Evolutionary conservation across 1,139 yeast genomes (phyloP).

Genomic region (Yamadazyma sp.): DNA sequence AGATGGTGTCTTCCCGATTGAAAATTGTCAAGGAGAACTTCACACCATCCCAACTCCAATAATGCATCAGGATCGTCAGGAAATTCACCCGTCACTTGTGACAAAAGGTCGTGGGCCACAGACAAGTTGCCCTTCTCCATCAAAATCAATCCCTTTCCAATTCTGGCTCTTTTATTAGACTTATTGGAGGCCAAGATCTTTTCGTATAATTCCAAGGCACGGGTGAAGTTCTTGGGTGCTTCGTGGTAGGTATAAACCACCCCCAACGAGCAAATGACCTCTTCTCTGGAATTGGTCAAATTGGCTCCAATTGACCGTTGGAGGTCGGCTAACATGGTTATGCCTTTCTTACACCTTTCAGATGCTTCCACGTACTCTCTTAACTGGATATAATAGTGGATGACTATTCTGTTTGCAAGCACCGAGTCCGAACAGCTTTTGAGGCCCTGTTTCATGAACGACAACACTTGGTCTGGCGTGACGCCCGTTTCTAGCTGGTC

Average conservation of each 20-base stretch:
- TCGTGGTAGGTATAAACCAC: constrained; percentile 79
- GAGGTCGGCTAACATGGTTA: constrained; percentile 51
- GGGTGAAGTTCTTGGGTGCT: constrained; percentile 81
- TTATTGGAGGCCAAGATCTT: constrained; percentile 50
- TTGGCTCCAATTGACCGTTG: constrained; percentile 47
- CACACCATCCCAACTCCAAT: constrained; percentile 80
- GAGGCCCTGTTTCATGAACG: constrained; percentile 55
- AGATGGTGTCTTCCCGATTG: constrained; percentile 57
- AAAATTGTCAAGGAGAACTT: constrained; percentile 52
- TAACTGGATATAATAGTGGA: constrained; percentile 58
- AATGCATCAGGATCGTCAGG: constrained; percentile 63
- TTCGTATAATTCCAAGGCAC: constrained; percentile 74
- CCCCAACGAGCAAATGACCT: constrained; percentile 67
- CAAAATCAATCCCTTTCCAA: constrained; percentile 80
- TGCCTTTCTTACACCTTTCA: constrained; percentile 60
- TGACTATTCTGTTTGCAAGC: constrained; percentile 63
- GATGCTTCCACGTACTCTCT: constrained; percentile 68
- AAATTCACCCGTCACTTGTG: constrained; percentile 46
- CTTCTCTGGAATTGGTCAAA: constrained; percentile 54
- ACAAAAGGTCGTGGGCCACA: constrained; percentile 54
- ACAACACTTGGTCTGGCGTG: constrained; percentile 54
- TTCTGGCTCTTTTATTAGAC: constrained; percentile 56
- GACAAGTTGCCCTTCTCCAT: constrained; percentile 61
- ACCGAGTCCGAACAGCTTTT: constrained; percentile 48
- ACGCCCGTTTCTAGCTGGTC: constrained; percentile 6